A percentile compares a stretch with the other conserved stretches of the same genome.
phyloP scores from a whole-genome alignment of 108 stramenopile genomes.

The Pelagomonas calceolata region DNA sequence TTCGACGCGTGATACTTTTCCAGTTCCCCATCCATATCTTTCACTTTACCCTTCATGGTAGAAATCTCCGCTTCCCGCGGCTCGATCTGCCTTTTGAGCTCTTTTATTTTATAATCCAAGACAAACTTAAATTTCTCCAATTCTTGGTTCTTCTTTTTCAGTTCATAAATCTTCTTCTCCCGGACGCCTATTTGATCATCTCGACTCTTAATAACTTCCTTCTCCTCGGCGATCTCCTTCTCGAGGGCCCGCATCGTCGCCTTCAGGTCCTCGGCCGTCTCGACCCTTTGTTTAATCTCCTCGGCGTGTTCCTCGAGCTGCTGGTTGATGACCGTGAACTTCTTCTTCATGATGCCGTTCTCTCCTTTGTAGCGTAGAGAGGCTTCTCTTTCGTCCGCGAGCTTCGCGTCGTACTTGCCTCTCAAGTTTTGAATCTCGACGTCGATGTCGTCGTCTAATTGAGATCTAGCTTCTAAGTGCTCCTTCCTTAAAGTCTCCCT shows the following conservation, averaged over 20 bases:
- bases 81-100: conserved; percentile 57
- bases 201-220: conserved; percentile 37
- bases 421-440: conserved; percentile 39
- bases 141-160: conserved; percentile 62
- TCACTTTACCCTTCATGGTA: conserved; percentile 48
- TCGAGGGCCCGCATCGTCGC: conserved; percentile 27
- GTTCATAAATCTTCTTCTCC: conserved; percentile 54
- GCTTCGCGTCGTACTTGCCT: conserved; percentile 34
- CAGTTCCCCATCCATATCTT: conserved; percentile 40
- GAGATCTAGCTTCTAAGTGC: conserved; percentile 23
- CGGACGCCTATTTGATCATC: conserved; percentile 50
- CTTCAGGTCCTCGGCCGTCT: conserved; percentile 23
- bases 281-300: conserved; percentile 19
- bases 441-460: conserved; percentile 53
- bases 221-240: conserved; percentile 33
- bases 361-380: conserved; percentile 47
- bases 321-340: conserved; percentile 39
- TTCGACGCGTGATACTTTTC: conserved; percentile 52
- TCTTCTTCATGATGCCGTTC: conserved; percentile 52
- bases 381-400: conserved; percentile 31
- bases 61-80: conserved; percentile 53
- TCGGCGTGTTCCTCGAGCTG: conserved; percentile 49
- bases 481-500: conserved; percentile 27
- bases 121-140: conserved; percentile 62
- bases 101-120: conserved; percentile 53